Evolutionary conservation across 352 stramenopile species (phyloP).

Genomic region (Phytopythium delawarense): DNA sequence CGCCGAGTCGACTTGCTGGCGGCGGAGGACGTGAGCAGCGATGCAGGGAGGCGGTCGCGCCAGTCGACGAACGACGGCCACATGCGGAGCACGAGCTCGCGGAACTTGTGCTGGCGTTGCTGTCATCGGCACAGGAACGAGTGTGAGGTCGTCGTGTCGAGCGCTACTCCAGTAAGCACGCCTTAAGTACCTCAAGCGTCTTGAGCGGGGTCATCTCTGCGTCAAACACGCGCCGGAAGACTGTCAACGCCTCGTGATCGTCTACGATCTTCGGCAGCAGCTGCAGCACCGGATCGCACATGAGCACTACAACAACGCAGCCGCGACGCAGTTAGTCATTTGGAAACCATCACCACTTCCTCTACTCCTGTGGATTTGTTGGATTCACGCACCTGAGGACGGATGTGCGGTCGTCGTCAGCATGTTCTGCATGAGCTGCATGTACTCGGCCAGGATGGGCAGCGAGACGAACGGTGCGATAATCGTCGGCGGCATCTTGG

Average conservation of each 20-base stretch:
- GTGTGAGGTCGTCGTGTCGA: not conserved
- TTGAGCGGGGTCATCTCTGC: constrained; percentile 40
- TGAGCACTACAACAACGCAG: constrained; percentile 22
- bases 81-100: constrained; percentile 72
- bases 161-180: not conserved
- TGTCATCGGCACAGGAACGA: constrained; percentile 8
- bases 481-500: constrained; percentile 62
- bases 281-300: constrained; percentile 65
- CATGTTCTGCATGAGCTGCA: constrained; percentile 54
- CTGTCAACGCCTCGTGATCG: constrained; percentile 54
- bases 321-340: not conserved
- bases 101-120: constrained; percentile 59
- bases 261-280: constrained; percentile 68
- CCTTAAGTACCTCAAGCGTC: constrained; percentile 27
- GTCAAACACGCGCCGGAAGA: constrained; percentile 63
- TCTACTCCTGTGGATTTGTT: not conserved
- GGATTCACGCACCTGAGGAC: constrained; percentile 29
- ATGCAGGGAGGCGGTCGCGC: constrained; percentile 32
- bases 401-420: constrained; percentile 33
- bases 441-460: constrained; percentile 69
- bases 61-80: constrained; percentile 69
- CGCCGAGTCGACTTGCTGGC: constrained; percentile 10
- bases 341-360: not conserved
- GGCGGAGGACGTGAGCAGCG: constrained; percentile 19
- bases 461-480: constrained; percentile 62